Evolutionary conservation across 306 rosid genomes (phyloP), one percentile per base, ranked within the genome.

Genomic region (Quercus glauca): DNA sequence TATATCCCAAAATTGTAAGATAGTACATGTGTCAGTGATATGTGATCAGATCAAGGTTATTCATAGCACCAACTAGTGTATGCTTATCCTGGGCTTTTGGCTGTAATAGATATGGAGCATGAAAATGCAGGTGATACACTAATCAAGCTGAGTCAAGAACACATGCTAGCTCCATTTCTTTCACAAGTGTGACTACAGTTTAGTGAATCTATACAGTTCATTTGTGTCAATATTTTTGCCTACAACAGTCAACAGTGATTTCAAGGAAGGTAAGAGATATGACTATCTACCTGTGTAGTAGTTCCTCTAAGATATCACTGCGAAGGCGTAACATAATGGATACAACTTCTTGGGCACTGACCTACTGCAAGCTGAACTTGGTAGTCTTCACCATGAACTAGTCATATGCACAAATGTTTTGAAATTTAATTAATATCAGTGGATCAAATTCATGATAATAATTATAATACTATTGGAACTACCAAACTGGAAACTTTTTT

Each of bases 291-390:
- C 97, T 88, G 74, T 91, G 88, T 83, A 90, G 95, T 58, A 94
- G 82, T 81, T 94, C 99, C 87, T 94, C 95, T 73, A 94, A 79
- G 73, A 94, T 80, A 76, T 84, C 97, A 91, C 78, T 95, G 97
- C 5, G 89, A 90, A 68, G 97, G 97, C 37, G 97, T 95, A 8
- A 92, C 98, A 12, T 91, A 92, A 83, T 95, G 91, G 73, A 92
- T 95, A 83, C 99, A 95, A 74, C 87, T 91, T 83, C 93, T 90
- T 26, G 98, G 99, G 86, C 99, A 86, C 94, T 69, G 97, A 33
- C 35, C 6, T 33, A 33, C 6, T 33, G 35, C 96, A 67, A 79
- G 79, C 73, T 92, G 99, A 92, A 33, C 35, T 33, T 33, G 35
- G 35, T 33, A 33, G 82, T 95, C 94, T 60, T 90, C 95, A 58